phyloP scores from a whole-genome alignment of 2,329 filamentous ascomycete genomes.

The Tolypocladium album region DNA sequence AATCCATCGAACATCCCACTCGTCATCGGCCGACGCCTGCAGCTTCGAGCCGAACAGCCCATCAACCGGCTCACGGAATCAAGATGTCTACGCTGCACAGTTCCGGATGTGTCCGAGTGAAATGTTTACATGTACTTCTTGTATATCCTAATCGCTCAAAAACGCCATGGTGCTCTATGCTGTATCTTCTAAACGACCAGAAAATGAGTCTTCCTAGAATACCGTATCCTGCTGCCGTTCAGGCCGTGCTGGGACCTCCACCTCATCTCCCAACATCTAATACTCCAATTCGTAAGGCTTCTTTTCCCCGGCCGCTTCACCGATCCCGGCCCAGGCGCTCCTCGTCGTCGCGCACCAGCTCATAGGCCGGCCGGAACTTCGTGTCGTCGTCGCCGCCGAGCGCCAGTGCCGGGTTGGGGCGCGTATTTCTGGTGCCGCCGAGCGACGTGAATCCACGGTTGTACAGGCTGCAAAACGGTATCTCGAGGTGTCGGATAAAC shows the following conservation, averaged over 20 bases:
- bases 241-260: background rate
- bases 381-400: conserved; percentile 19
- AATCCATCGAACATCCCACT: background rate
- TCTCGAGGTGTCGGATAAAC: conserved; percentile 69
- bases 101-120: background rate
- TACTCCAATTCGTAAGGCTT: background rate
- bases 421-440: conserved; percentile 82
- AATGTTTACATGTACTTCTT: background rate
- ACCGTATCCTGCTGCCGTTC: background rate
- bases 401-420: conserved; percentile 71
- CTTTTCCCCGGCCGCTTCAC: conserved; percentile 9
- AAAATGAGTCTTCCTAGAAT: background rate
- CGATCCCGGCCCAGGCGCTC: conserved; percentile 67
- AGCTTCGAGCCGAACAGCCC: background rate
- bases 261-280: background rate
- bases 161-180: background rate
- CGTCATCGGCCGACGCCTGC: background rate
- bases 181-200: background rate
- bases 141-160: background rate
- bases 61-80: background rate
- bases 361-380: conserved; percentile 62
- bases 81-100: background rate
- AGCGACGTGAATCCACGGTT: conserved; percentile 83
- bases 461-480: conserved; percentile 82
- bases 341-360: conserved; percentile 62